Base-by-base conservation (phyloP, 2,329 filamentous ascomycete genomes). In the Blastomyces percursus region DNA sequence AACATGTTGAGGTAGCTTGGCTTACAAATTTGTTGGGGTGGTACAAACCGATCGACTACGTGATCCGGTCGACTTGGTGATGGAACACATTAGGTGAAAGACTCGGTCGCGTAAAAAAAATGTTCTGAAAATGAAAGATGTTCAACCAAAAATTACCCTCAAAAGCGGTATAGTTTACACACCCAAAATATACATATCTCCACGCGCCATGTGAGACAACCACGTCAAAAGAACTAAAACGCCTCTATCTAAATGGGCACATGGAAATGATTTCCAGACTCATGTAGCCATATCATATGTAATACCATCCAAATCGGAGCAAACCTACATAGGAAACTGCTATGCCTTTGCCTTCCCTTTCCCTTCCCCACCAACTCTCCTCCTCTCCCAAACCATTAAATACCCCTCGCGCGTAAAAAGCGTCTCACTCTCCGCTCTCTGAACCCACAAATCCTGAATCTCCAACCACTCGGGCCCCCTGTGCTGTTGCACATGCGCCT, bases 381-480 rank as follows among this genome's bases (percentile, higher is more conserved):
- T 84, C 74, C 89, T 82, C 79, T 97, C 94, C 94, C 94, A 97
- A 54, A 99, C 85, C 83, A 97, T 95, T 63, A 97, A 77, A 79
- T 97, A 97, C 62, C 89, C 89, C 81, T 99, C 94, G 60, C 93
- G 91, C 0, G 95, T 88, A 71, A 96, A 96, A 67, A 99, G 74
- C 69, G 96, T 83, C 79, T 99, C 93, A 66, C 85, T 89, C 75
- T 93, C 88, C 24, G 94, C 89, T 75, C 87, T 87, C 72, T 96
- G 90, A 7, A 99, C 93, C 73, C 88, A 96, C 67, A 99, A 74
- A 78, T 99, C 94, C 78, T 99, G 94, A 62, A 92, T 88, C 63
- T 95, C 89, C 61, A 95, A 84, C 94, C 94, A 99, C 73, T 95
- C 89, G 42, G 89, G 88, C 27, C 87, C 70, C 44, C 72, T 72